Evolutionary conservation across 2,329 filamentous ascomycete genomes (phyloP).

Genomic region (Microdochium trichocladiopsis): DNA sequence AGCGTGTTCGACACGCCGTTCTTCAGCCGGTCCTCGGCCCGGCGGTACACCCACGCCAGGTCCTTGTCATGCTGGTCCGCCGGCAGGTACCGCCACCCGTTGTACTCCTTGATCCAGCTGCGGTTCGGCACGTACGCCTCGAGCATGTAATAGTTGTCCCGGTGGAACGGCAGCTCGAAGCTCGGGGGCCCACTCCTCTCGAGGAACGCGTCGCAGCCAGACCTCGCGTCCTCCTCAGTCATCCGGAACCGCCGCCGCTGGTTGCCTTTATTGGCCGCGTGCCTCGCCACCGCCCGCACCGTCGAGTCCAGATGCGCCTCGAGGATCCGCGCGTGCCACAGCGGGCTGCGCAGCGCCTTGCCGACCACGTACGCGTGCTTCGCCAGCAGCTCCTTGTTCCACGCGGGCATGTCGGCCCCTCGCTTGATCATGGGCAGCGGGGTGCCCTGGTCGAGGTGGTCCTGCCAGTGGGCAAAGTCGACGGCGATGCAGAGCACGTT

Average conservation of each 20-base stretch:
- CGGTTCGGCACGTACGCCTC: conserved; percentile 50
- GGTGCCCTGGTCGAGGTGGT: conserved; percentile 37
- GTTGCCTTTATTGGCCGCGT: conserved; percentile 41
- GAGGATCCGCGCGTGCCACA: conserved; percentile 43
- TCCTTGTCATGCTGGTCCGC: conserved; percentile 30
- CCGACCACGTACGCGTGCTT: conserved; percentile 34
- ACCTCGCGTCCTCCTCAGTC: conserved; percentile 32
- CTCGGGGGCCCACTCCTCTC: conserved; percentile 40
- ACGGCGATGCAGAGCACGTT: conserved; percentile 45
- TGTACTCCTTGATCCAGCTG: conserved; percentile 38
- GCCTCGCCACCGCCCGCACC: conserved; percentile 34
- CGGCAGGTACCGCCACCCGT: conserved; percentile 41
- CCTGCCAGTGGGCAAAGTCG: conserved; percentile 51
- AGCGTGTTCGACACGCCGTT: background rate
- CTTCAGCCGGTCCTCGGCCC: conserved; percentile 10
- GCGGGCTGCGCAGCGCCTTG: conserved; percentile 34
- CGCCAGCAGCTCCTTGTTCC: conserved; percentile 40
- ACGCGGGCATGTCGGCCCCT: conserved; percentile 32
- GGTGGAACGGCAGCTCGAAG: conserved; percentile 43
- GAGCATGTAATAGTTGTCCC: conserved; percentile 53
- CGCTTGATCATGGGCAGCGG: conserved; percentile 45
- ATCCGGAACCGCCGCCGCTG: conserved; percentile 35
- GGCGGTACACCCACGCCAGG: conserved; percentile 20
- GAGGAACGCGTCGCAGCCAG: conserved; percentile 43
- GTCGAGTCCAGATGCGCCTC: conserved; percentile 40